A percentile compares a stretch with the other conserved stretches of the same genome.
Conservation (phyloP, 805 yeast genomes). For the Candida vaughaniae region DNA sequence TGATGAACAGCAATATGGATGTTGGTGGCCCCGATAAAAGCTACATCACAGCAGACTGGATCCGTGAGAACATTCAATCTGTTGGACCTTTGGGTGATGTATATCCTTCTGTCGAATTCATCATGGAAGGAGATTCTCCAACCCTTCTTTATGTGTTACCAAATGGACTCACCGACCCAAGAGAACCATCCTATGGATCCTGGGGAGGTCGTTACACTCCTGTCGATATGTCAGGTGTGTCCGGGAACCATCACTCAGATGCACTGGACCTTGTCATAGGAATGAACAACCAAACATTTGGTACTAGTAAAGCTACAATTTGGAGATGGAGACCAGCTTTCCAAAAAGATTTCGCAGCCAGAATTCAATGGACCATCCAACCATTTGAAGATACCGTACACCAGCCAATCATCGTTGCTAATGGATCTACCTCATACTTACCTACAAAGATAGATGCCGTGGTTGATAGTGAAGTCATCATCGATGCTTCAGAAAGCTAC, state of each 20-base stretch:
- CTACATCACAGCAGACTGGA: conserved; percentile 23
- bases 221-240: conserved; percentile 17
- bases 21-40: conserved; percentile 24
- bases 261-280: conserved; percentile 22
- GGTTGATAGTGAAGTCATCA: conserved; percentile 13
- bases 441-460: conserved; percentile 16
- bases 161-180: conserved; percentile 28
- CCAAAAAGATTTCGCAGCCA: conserved; percentile 27
- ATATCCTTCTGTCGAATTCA: conserved; percentile 21
- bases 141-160: conserved; percentile 23
- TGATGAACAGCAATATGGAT: conserved; percentile 18
- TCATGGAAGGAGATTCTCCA: conserved; percentile 33
- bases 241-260: conserved; percentile 19
- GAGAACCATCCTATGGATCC: conserved; percentile 28
- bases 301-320: conserved; percentile 25
- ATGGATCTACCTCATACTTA: conserved; percentile 16
- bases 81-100: conserved; percentile 26
- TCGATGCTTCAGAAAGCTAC: conserved; percentile 23
- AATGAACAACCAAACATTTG: conserved; percentile 13
- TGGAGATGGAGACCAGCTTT: conserved; percentile 34
- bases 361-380: conserved; percentile 32
- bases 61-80: conserved; percentile 17
- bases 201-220: conserved; percentile 34
- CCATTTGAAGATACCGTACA: conserved; percentile 21
- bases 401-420: conserved; percentile 22